phyloP scores from a whole-genome alignment of 1,139 yeast species.

The Geotrichum phurueaensis region DNA sequence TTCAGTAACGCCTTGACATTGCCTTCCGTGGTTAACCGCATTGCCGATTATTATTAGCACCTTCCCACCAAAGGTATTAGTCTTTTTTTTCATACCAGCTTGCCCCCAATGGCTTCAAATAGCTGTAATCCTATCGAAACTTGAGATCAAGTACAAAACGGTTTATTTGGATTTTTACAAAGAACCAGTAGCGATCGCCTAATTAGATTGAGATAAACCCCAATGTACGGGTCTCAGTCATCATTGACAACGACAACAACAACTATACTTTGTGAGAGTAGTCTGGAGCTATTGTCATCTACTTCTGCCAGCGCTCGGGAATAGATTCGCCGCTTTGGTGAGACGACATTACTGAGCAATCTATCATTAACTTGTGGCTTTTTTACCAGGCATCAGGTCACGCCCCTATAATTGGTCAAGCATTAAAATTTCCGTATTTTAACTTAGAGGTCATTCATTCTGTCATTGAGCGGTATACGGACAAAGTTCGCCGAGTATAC shows the following conservation, averaged over 20 bases:
- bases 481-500: slow-evolving; percentile 87
- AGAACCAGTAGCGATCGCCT: slow-evolving; percentile 87
- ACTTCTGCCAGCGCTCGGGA: slow-evolving; percentile 66
- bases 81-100: slow-evolving; percentile 69
- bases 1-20: too few species aligned
- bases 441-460: slow-evolving; percentile 82
- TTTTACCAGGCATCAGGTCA: slow-evolving; percentile 95
- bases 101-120: slow-evolving; percentile 95
- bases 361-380: slow-evolving; percentile 84
- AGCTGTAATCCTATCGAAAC: slow-evolving; percentile 81
- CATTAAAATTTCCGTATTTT: slow-evolving; percentile 86
- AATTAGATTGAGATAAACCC: slow-evolving; percentile 89
- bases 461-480: slow-evolving; percentile 86
- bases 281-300: slow-evolving; percentile 82
- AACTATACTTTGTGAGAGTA: slow-evolving; percentile 89
- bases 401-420: slow-evolving; percentile 98
- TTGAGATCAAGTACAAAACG: slow-evolving; percentile 73
- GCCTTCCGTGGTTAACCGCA: slow-evolving; percentile 38
- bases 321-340: slow-evolving; percentile 69
- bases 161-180: slow-evolving; percentile 80
- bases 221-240: slow-evolving; percentile 89
- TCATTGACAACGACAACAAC: slow-evolving; percentile 78
- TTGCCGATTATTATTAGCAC: slow-evolving; percentile 66
- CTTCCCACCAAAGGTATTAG: slow-evolving; percentile 83
- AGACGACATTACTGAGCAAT: slow-evolving; percentile 70